Base-by-base conservation (phyloP, 192 early-diverging fungal species). In the Spizellomyces punctatus region DNA sequence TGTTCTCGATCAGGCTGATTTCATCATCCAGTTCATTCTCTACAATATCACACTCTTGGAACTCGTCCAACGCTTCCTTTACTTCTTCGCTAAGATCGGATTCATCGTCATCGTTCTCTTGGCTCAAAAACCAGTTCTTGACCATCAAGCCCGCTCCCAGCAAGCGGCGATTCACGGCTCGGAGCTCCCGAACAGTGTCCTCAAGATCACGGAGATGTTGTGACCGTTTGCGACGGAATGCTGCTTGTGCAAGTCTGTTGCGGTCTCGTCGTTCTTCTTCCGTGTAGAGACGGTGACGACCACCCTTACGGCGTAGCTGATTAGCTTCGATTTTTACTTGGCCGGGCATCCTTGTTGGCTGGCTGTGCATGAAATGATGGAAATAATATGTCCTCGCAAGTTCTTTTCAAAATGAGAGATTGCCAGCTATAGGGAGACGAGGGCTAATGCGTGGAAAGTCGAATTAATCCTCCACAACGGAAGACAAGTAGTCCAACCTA, bases 231-330 rank as follows among this genome's bases (percentile, higher is more conserved):
- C 19, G 19, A 14, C 59, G 59, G 59, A 61, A 61, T 1, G 59
- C 59, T 14, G 59, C 59, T 27, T 61, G 59, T 27, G 59, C 59
- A 61, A 61, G n/a, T 27, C 59, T 16, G 59, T 61, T 61, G 14
- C 59, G 12, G 21, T 61, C 59, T 14, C 36, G 17, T 10, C 59
- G 17, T 4, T 61, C 19, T 27, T 61, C 59, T 16, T 12, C 59
- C 14, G 14, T 61, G 36, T 19, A 61, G 2, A 12, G 36, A 27
- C 59, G 59, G 21, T 22, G 59, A 61, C 59, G 59, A 27, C 59
- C 59, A 17, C 59, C 36, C 59, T 61, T 61, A 12, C 50, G 50
- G 2, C 17, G 12, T 19, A 54, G 12, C 50, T 54, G 50, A n/a
- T 2, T 54, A n/a, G 50, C 4, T 54, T n/a, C 17, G 12, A 54